These are phyloP conservation scores for Carex myosuroides DNA, from an alignment of 176 grass and related monocot species.

Conservation along the genomic window DNA sequence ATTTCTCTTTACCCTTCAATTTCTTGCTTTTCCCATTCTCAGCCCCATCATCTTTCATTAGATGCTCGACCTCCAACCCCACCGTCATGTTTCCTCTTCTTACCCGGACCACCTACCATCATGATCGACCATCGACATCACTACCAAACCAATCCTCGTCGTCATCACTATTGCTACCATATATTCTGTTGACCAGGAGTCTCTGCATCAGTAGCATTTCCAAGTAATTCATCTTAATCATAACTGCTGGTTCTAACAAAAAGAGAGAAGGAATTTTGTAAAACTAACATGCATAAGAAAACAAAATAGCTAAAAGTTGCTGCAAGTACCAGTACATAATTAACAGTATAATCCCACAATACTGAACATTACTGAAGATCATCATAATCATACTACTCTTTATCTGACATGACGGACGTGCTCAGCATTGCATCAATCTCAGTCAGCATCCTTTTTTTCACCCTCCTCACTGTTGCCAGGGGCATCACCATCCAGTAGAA, in stretches of 20 bases:
- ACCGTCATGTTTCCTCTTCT: conserved; percentile 38
- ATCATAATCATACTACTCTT: conserved; percentile 56
- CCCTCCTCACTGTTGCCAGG: conserved; percentile 6
- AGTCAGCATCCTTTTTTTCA: not conserved
- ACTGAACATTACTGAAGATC: conserved; percentile 33
- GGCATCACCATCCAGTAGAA: conserved; percentile 24
- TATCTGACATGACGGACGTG: not conserved
- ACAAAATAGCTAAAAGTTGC: not conserved
- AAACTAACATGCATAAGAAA: not conserved
- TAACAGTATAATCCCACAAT: not conserved
- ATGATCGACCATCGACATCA: conserved; percentile 17
- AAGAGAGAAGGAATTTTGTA: not conserved
- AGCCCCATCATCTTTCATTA: conserved; percentile 20
- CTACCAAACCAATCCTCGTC: not conserved
- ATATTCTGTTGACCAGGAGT: conserved; percentile 22
- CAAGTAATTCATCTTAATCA: conserved; percentile 59
- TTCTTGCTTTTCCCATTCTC: conserved; percentile 12
- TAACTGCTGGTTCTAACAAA: conserved; percentile 28
- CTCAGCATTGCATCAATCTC: conserved; percentile 34
- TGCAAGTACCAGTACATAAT: not conserved
- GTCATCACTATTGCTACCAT: not conserved
- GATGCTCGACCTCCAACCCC: conserved; percentile 47
- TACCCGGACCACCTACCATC: not conserved
- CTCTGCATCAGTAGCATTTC: conserved; percentile 59
- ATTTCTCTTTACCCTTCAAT: conserved; percentile 24